These are phyloP conservation scores for Aspergillus affinis DNA, from an alignment of 495 filamentous ascomycete species.

Conservation along the genomic window DNA sequence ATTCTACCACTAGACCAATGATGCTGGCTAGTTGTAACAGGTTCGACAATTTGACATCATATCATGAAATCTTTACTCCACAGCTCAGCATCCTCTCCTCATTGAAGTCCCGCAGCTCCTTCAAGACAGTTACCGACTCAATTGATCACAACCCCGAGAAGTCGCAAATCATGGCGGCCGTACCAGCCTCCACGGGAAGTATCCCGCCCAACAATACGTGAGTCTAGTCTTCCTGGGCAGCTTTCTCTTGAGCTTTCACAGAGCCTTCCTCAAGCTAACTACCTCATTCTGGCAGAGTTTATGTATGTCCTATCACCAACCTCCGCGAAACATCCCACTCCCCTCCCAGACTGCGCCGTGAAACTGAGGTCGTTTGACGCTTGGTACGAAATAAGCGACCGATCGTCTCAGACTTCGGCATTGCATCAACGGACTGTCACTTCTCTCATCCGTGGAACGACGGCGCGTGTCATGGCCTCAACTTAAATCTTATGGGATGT, in stretches of 20 bases:
- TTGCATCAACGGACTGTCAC: no score
- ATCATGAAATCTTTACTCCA: conserved; percentile 3
- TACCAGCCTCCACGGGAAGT: conserved; percentile 24
- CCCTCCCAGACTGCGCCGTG: conserved; percentile 8
- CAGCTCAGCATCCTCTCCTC: conserved; percentile 15
- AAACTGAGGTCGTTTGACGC: no score
- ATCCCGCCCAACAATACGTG: conserved; percentile 52
- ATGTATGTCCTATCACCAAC: conserved; percentile 39
- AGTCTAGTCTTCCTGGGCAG: conserved; percentile 20
- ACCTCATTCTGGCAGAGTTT: conserved; percentile 44
- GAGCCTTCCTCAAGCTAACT: conserved; percentile 7
- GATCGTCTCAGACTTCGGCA: no score
- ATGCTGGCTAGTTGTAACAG: conserved; percentile 31
- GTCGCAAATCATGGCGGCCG: conserved; percentile 43
- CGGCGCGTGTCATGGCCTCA: no score
- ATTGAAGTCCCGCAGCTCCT: conserved; percentile 6
- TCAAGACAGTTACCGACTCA: neutral
- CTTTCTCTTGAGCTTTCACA: neutral
- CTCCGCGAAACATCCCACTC: conserved; percentile 1
- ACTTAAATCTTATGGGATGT: no score
- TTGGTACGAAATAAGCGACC: no score
- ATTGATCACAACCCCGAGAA: conserved; percentile 22
- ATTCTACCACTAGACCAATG: conserved; percentile 62
- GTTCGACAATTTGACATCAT: neutral
- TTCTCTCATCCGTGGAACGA: no score